These are phyloP conservation scores for Durusdinium trenchii DNA, from an alignment of 73 alveolate species.

Conservation along the genomic window DNA sequence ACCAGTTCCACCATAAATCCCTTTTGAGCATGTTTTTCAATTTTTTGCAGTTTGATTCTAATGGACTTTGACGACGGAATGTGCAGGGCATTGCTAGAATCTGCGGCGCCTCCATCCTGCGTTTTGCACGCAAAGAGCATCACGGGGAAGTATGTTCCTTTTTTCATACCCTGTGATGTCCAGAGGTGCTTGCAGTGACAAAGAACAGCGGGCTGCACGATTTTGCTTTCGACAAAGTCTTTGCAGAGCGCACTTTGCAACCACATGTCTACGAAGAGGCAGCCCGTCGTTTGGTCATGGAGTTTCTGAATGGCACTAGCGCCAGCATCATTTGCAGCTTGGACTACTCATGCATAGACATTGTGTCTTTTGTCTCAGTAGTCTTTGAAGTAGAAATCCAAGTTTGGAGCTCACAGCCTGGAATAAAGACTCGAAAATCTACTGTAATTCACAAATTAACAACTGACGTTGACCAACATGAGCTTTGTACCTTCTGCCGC, in stretches of 20 bases:
- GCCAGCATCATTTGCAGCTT: conserved; percentile 34
- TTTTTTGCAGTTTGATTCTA: no score
- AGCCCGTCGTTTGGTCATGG: conserved; percentile 57
- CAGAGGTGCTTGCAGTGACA: conserved; percentile 60
- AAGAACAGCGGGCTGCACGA: conserved; percentile 58
- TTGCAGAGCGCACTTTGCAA: conserved; percentile 18
- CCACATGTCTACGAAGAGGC: conserved; percentile 38
- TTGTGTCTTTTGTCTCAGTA: background rate
- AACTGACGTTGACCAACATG: background rate
- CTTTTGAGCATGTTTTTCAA: no score
- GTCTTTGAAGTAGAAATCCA: background rate
- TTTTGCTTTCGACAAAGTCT: conserved; percentile 37
- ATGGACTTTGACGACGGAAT: no score
- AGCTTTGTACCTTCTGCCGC: background rate
- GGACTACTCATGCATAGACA: background rate
- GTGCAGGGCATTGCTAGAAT: no score
- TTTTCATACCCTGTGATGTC: background rate
- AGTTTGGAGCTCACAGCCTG: background rate
- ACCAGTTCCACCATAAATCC: no score
- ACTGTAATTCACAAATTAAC: background rate
- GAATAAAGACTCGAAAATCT: no score
- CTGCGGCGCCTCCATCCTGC: no score
- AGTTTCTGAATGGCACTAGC: conserved; percentile 90
- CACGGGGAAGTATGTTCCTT: no score
- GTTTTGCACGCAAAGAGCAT: no score